Evolutionary conservation across 2,329 filamentous ascomycete genomes (phyloP).

Genomic region (Ceratocystis colombiana): DNA sequence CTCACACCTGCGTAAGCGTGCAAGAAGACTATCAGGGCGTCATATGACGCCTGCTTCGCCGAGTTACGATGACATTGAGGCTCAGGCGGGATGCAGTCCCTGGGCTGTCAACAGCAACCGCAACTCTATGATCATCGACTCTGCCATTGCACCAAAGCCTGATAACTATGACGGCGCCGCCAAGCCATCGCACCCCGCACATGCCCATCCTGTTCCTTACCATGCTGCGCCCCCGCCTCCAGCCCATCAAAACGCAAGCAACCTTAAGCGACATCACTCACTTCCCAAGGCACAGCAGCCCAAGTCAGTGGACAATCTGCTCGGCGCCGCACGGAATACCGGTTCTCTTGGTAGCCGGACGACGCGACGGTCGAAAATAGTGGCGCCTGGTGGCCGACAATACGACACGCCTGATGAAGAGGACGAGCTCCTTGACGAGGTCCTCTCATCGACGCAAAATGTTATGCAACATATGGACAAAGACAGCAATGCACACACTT

Average conservation of each 20-base stretch:
- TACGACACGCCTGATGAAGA: slow-evolving; percentile 96
- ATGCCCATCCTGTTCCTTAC: slow-evolving; percentile 41
- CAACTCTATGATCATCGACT: slow-evolving; percentile 71
- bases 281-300: slow-evolving; percentile 50
- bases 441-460: slow-evolving; percentile 63
- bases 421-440: slow-evolving; percentile 89
- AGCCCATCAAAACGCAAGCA: slow-evolving; percentile 43
- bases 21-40: slow-evolving; percentile 80
- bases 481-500: slow-evolving; percentile 35
- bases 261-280: slow-evolving; percentile 56
- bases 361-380: slow-evolving; percentile 66
- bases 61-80: slow-evolving; percentile 75
- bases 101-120: slow-evolving; percentile 64
- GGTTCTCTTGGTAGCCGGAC: slow-evolving; percentile 21
- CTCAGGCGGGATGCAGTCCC: slow-evolving; percentile 81
- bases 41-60: slow-evolving; percentile 74
- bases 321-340: slow-evolving; percentile 40
- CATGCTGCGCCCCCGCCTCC: slow-evolving; percentile 42
- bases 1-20: slow-evolving; percentile 88
- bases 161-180: slow-evolving; percentile 52
- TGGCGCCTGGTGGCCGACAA: slow-evolving; percentile 59
- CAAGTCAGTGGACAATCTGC: slow-evolving; percentile 53
- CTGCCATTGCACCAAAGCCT: slow-evolving; percentile 41
- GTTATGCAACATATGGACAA: slow-evolving; percentile 62
- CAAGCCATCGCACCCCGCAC: slow-evolving; percentile 32